Base-by-base conservation (phyloP, 768 basidiomycete species). In the Pleurotus eryngii region DNA sequence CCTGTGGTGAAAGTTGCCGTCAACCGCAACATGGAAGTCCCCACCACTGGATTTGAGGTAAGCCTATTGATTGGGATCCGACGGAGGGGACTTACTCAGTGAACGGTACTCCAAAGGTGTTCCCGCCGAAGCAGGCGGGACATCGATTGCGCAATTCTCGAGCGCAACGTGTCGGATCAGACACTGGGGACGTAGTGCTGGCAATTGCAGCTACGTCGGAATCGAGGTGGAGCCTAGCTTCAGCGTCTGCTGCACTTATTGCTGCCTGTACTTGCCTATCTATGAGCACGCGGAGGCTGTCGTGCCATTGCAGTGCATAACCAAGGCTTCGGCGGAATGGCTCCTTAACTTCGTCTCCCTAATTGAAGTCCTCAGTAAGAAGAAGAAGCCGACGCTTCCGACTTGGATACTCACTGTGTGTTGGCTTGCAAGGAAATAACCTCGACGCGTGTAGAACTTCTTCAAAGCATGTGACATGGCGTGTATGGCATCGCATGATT, bases 21-120 rank as follows among this genome's bases (percentile, higher is more conserved):
- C 74, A 0, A 65, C 63, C 0, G 66, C 66, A 1, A 78, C 59
- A 39, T 76, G 74, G 7, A 77, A 63, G 53, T 78, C 73, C 1
- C 66, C 70, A 4, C 57, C 11, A 7, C 27, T 30, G n/a, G 12
- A 15, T 48, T 18, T 17, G 35, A 50, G 4, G 30, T 35, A 38
- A 35, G 27, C 30, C 7, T 27, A 50, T 8, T n/a, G 9, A 20
- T 30, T 2, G 2, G 2, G 12, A 22, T 27, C 6, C 14, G 4
- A 15, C 68, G 50, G 1, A 59, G 45, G 11, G 61, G 38, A 39
- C 56, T 18, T 57, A 55, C 45, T 60, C 47, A 1, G 27, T 11
- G 30, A 63, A 30, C 1, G 60, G 20, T 5, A 58, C 56, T 1
- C 65, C 63, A 51, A 62, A 67, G 1, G 14, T 26, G 6, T 9